phyloP scores from a whole-genome alignment of 208 protist species.

The Naegleria fowleri region DNA sequence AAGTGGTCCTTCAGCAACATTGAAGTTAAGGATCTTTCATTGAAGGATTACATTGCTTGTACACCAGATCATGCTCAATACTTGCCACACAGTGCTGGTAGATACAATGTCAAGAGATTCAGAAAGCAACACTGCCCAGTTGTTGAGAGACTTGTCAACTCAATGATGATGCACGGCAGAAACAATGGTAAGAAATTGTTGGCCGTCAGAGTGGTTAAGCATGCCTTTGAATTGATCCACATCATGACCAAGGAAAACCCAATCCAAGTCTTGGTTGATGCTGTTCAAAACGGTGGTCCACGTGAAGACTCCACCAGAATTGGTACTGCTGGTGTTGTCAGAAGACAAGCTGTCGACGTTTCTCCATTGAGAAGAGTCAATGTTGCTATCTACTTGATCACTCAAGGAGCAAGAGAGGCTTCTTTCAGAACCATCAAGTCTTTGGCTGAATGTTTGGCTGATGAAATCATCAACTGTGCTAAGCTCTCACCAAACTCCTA shows the following conservation, averaged over 20 bases:
- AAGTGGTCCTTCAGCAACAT: conserved; percentile 21
- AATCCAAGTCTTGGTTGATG: conserved; percentile 95
- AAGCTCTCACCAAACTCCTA: conserved; percentile 97
- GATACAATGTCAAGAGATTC: conserved; percentile 97
- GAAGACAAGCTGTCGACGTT: conserved; percentile 99
- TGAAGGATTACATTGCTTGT: conserved; percentile 94
- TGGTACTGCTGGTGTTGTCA: conserved; percentile 97
- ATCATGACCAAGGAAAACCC: conserved; percentile 98
- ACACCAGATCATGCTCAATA: conserved; percentile 69
- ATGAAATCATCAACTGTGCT: conserved; percentile 98
- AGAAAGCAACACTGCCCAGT: conserved; percentile 93
- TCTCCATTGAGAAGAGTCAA: conserved; percentile 99
- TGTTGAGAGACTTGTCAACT: conserved; percentile 89
- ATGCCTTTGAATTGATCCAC: conserved; percentile 98
- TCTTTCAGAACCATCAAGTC: conserved; percentile 99
- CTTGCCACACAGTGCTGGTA: conserved; percentile 96
- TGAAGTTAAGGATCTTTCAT: conserved; percentile 64
- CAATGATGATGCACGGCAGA: conserved; percentile 97
- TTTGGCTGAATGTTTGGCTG: conserved; percentile 99
- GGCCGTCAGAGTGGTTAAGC: conserved; percentile 95
- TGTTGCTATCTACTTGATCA: conserved; percentile 94
- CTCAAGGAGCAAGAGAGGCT: conserved; percentile 91
- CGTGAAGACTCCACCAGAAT: conserved; percentile 99
- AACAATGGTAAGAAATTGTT: conserved; percentile 99
- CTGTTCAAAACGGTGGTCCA: conserved; percentile 94